Evolutionary conservation across 495 filamentous ascomycete species (phyloP).

Genomic region (Penicillium flavigenum): DNA sequence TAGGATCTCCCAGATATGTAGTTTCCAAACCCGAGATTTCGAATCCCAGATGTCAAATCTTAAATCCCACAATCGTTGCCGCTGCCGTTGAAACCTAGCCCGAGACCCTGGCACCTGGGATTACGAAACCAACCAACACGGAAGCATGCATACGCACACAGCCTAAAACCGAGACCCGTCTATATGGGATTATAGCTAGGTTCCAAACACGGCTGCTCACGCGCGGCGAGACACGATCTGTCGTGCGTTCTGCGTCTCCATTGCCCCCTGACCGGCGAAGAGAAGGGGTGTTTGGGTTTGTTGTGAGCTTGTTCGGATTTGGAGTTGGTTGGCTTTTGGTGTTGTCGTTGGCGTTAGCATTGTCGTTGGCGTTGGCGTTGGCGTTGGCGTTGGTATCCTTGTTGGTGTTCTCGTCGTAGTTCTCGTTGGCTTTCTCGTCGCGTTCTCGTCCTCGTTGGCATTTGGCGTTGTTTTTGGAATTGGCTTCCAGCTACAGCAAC

Average conservation of each 20-base stretch:
- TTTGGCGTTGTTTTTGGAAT: background rate
- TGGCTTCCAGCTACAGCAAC: background rate
- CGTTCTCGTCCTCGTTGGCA: too few species aligned
- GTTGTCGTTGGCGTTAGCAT: background rate
- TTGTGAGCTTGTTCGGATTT: background rate
- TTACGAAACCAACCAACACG: background rate
- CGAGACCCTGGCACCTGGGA: slow-evolving; percentile 4
- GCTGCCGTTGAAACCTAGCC: background rate
- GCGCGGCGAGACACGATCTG: background rate
- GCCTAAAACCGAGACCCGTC: background rate
- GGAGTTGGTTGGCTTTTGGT: background rate
- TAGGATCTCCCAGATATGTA: background rate
- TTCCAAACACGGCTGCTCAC: background rate
- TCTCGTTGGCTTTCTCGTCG: too few species aligned
- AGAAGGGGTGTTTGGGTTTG: background rate
- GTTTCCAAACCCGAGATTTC: background rate
- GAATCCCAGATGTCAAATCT: background rate
- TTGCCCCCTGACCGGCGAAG: background rate
- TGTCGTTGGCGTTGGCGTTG: too few species aligned
- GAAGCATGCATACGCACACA: background rate
- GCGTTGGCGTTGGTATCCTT: too few species aligned
- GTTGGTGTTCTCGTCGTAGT: too few species aligned
- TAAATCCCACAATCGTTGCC: background rate
- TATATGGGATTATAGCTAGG: background rate
- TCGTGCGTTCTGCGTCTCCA: background rate